Conservation (phyloP, 768 basidiomycete species). For the Lentinula aciculospora region DNA sequence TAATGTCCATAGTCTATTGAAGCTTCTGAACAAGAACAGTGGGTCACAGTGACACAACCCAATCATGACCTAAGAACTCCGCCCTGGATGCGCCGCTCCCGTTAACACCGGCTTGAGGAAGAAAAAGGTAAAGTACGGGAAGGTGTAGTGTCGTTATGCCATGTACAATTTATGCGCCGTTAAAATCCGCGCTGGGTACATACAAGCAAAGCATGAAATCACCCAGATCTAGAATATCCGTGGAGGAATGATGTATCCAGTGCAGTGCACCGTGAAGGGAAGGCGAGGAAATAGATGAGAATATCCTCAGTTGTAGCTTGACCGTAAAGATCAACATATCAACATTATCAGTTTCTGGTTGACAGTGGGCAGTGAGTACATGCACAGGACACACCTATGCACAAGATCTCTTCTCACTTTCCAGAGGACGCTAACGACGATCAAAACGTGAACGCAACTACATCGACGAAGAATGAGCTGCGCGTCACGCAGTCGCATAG, state of each 20-base stretch:
- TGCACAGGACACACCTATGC: background rate
- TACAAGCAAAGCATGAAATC: background rate
- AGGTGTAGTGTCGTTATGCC: background rate
- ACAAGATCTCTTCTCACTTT: too few relatives aligned
- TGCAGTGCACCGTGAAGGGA: background rate
- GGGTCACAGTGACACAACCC: background rate
- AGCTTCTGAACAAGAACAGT: background rate
- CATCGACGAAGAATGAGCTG: background rate
- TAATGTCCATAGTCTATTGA: background rate
- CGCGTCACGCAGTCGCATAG: too few relatives aligned
- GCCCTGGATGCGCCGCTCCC: slow-evolving; percentile 4
- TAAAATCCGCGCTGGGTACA: background rate
- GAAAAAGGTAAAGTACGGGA: background rate
- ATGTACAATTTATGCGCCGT: background rate
- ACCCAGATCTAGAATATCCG: background rate
- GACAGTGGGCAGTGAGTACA: background rate
- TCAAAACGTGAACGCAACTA: background rate
- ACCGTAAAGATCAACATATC: background rate
- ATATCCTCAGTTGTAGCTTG: background rate
- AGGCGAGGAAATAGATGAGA: background rate
- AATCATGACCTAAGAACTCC: background rate
- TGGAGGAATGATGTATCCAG: background rate
- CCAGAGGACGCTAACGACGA: background rate
- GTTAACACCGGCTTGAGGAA: slow-evolving; percentile 7
- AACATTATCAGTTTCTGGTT: background rate